These are phyloP conservation scores for Apiotrichum gracile DNA, from an alignment of 1,284 basidiomycete genomes.

Conservation along the genomic window DNA sequence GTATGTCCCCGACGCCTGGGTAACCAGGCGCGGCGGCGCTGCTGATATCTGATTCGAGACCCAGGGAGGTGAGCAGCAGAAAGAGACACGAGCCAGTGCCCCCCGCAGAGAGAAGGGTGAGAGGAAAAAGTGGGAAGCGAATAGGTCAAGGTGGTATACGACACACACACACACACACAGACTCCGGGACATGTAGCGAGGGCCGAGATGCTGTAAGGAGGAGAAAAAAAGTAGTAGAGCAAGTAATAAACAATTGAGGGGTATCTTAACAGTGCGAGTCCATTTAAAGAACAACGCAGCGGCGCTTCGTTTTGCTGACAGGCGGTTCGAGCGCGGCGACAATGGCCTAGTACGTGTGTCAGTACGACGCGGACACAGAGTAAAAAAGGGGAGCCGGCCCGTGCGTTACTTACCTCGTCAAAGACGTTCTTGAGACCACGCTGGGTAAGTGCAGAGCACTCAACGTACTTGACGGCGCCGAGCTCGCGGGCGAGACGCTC, in stretches of 20 bases:
- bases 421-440: constrained; percentile 99
- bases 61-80: too few species aligned
- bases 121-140: constrained; percentile 9
- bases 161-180: constrained; percentile 13
- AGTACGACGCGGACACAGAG: not conserved
- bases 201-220: constrained; percentile 8
- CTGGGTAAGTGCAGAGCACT: constrained; percentile 98
- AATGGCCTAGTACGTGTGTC: constrained; percentile 68
- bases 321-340: constrained; percentile 97
- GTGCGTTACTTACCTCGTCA: constrained; percentile 71
- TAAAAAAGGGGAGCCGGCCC: not conserved
- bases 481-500: constrained; percentile 91
- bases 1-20: not conserved
- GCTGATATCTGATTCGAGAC: not conserved
- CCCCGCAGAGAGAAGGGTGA: not conserved
- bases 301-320: constrained; percentile 68
- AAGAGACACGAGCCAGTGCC: not conserved
- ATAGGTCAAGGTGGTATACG: constrained; percentile 17
- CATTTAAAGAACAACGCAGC: constrained; percentile 72
- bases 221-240: not conserved
- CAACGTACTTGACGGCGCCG: constrained; percentile 97
- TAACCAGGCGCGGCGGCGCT: not conserved
- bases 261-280: not conserved
- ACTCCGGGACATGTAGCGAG: constrained; percentile 11
- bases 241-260: not conserved